Conservation (phyloP, 192 early-diverging fungal species). For the Rhizoclosmatium globosum region DNA sequence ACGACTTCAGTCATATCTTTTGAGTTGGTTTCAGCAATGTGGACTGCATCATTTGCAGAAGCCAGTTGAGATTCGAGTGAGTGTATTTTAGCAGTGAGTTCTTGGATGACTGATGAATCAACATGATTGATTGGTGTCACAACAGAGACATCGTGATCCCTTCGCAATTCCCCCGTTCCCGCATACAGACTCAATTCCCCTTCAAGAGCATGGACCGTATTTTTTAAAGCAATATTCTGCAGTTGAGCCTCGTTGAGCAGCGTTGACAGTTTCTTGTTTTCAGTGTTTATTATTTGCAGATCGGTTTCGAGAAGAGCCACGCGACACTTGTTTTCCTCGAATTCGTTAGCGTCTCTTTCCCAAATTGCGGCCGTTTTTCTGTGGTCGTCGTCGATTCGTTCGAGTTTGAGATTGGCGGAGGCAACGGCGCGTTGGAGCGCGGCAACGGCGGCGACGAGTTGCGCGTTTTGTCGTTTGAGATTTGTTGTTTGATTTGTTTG, state of each 20-base stretch:
- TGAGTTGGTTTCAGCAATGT: not conserved
- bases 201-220: not conserved
- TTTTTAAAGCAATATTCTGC: not conserved
- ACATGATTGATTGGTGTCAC: not conserved
- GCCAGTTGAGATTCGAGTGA: constrained; percentile 14
- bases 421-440: too few relatives aligned
- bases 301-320: constrained; percentile 5
- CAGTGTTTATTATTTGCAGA: not conserved
- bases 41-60: not conserved
- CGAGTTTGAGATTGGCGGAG: not conserved
- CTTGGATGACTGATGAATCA: not conserved
- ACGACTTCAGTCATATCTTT: constrained; percentile 17
- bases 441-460: not conserved
- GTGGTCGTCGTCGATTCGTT: not conserved
- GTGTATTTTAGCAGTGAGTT: not conserved
- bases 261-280: not conserved
- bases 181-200: constrained; percentile 4
- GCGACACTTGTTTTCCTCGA: constrained; percentile 28
- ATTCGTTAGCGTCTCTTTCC: constrained; percentile 31
- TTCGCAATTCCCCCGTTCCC: not conserved
- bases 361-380: not conserved
- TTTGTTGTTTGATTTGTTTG: not conserved
- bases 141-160: not conserved
- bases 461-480: not conserved
- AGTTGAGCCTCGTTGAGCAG: not conserved